Evolutionary conservation across 129 eudicot genomes (phyloP).

Genomic region (Flaveria robusta): DNA sequence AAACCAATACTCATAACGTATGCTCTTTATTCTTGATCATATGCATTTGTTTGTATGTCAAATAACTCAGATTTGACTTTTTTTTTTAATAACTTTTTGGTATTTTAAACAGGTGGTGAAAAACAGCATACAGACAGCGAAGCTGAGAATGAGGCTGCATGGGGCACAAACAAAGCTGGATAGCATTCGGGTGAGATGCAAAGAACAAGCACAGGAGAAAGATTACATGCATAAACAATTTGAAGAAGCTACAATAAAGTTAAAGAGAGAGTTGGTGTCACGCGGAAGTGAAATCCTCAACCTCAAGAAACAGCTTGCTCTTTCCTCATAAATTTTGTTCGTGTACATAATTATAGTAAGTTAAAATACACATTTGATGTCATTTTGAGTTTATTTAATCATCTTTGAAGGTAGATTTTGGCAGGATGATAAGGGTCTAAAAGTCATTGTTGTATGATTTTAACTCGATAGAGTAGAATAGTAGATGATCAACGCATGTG

Average conservation of each 20-base stretch:
- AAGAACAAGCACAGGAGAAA: slow-evolving; percentile 58
- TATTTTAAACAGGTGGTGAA: slow-evolving; percentile 14
- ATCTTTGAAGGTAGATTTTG: slow-evolving; percentile 5
- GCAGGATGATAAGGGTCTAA: slow-evolving; percentile 7
- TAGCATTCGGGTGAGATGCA: slow-evolving; percentile 54
- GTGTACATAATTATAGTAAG: slow-evolving; percentile 16
- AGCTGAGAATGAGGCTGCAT: slow-evolving; percentile 74
- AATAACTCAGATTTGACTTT: not conserved
- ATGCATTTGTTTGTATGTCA: not conserved
- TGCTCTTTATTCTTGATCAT: slow-evolving; percentile 30
- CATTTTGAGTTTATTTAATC: slow-evolving; percentile 4
- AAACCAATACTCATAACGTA: slow-evolving; percentile 52
- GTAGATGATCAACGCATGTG: not conserved
- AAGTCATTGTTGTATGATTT: not conserved
- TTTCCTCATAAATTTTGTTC: not conserved
- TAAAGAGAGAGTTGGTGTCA: slow-evolving; percentile 54
- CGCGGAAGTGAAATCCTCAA: slow-evolving; percentile 51
- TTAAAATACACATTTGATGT: not conserved
- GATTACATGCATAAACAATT: slow-evolving; percentile 64
- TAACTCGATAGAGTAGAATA: too few species aligned
- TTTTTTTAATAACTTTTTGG: not conserved
- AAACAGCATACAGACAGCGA: slow-evolving; percentile 46
- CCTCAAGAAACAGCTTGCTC: slow-evolving; percentile 68
- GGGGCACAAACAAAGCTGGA: slow-evolving; percentile 69
- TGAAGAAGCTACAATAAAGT: slow-evolving; percentile 56